Evolutionary conservation across 2,329 filamentous ascomycete genomes (phyloP).

Genomic region (Cytospora chrysosperma): DNA sequence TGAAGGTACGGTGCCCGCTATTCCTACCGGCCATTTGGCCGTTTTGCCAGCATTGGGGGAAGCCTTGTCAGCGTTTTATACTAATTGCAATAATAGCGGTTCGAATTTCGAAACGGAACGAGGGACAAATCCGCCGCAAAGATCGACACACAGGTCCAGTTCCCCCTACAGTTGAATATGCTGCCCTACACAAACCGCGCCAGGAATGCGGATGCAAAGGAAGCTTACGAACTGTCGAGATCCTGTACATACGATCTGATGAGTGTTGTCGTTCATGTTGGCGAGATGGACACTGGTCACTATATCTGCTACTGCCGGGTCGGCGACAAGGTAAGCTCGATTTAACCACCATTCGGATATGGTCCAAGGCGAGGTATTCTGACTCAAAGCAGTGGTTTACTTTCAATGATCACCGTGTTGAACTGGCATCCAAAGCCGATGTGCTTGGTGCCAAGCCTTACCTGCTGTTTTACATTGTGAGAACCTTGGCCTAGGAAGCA

Average conservation of each 20-base stretch:
- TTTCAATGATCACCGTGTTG: slow-evolving; percentile 94
- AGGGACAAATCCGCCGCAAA: slow-evolving; percentile 75
- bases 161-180: slow-evolving; percentile 86
- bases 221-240: slow-evolving; percentile 55
- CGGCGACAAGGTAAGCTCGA: slow-evolving; percentile 61
- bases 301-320: slow-evolving; percentile 88
- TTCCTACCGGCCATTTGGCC: background rate
- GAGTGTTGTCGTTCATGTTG: slow-evolving; percentile 89
- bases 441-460: slow-evolving; percentile 87
- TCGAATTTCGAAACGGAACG: slow-evolving; percentile 68
- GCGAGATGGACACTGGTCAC: slow-evolving; percentile 88
- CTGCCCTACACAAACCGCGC: slow-evolving; percentile 79
- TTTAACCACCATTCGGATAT: background rate
- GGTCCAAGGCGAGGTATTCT: background rate
- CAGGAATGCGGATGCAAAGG: slow-evolving; percentile 47
- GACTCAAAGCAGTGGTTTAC: slow-evolving; percentile 72
- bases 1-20: slow-evolving; percentile 64
- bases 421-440: slow-evolving; percentile 77
- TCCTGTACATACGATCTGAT: slow-evolving; percentile 82
- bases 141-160: slow-evolving; percentile 81
- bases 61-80: background rate
- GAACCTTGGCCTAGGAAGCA: slow-evolving; percentile 49
- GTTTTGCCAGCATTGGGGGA: background rate
- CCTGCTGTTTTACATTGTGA: slow-evolving; percentile 80
- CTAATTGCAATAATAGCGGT: slow-evolving; percentile 44